These are phyloP conservation scores for Stylonectria norvegica DNA, from an alignment of 2,329 filamentous ascomycete genomes.

Conservation along the genomic window DNA sequence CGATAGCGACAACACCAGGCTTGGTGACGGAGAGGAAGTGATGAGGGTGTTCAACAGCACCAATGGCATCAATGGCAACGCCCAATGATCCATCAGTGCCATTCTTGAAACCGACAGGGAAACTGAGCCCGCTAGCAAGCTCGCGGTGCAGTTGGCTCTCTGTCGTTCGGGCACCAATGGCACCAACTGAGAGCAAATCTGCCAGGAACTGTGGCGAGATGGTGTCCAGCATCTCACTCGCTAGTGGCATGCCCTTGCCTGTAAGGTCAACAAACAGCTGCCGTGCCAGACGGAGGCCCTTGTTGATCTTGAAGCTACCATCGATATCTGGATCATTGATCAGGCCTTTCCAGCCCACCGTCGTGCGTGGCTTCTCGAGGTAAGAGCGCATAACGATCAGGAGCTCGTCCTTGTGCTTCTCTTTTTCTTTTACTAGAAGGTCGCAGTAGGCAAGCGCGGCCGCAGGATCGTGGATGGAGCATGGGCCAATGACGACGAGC, in stretches of 20 bases:
- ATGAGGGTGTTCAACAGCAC: constrained; percentile 85
- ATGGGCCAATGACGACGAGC: constrained; percentile 83
- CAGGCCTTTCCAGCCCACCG: constrained; percentile 96
- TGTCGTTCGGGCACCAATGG: constrained; percentile 92
- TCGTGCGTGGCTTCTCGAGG: constrained; percentile 97
- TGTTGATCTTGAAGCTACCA: constrained; percentile 98
- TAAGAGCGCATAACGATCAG: constrained; percentile 97
- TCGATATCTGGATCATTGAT: constrained; percentile 99
- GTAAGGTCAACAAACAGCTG: constrained; percentile 94
- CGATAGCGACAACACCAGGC: constrained; percentile 90
- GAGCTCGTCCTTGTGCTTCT: constrained; percentile 85
- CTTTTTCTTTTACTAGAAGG: constrained; percentile 72
- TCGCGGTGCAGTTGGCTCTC: constrained; percentile 95
- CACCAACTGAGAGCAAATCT: constrained; percentile 86
- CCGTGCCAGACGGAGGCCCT: constrained; percentile 80
- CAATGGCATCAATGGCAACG: constrained; percentile 93
- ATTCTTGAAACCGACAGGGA: constrained; percentile 99
- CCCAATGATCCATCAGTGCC: constrained; percentile 88
- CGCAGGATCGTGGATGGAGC: constrained; percentile 92
- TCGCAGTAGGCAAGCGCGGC: constrained; percentile 93
- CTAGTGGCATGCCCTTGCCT: constrained; percentile 88
- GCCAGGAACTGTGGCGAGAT: constrained; percentile 97
- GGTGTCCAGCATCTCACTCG: constrained; percentile 96
- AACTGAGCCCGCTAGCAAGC: constrained; percentile 86
- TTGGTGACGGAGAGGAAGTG: constrained; percentile 98